Evolutionary conservation across 768 basidiomycete species (phyloP), one percentile per base, ranked within the genome.

Genomic region (Xerocomus brunneocitrinus): DNA sequence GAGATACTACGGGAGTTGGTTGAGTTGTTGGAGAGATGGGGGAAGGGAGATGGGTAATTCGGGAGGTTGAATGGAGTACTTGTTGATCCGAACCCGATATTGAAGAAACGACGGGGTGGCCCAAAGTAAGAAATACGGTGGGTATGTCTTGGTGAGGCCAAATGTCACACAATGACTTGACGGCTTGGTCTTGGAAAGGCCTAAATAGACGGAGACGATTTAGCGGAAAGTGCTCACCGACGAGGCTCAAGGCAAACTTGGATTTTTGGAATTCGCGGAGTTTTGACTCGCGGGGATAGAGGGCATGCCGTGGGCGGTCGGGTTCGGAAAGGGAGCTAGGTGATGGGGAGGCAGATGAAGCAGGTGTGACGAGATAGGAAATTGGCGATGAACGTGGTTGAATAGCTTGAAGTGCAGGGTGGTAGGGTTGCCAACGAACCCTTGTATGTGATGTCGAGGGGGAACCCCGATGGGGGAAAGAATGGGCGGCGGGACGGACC

Each of bases 351-450:
- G 79, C 74, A 62, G 80, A 79, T 27, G 78, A 77, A 47, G 78
- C 69, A 5, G 85, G 85, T 53, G 85, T 86, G 70, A 79, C 71
- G 55, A 82, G 75, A 74, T 76, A 80, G 25, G 58, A 25, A 38
- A 75, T 60, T 41, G 71, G 64, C 41, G 73, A 59, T 36, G 73
- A 65, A 31, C 64, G 68, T 47, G 69, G 53, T 13, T 74, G 71
- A 42, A 78, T 62, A 52, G 73, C 66, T 42, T 71, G 71, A 50
- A 71, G 65, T 50, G 76, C 68, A 49, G 81, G 66, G 58, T 74
- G 71, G 69, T 90, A 91, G 60, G 89, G 89, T 73, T 90, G 89
- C 88, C 89, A 91, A 62, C 89, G 84, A 61, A 83, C 74, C 67
- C 85, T 74, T 47, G 84, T 73, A 60, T 87, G 82, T 54, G 86